Evolutionary conservation across 1,284 basidiomycete genomes (phyloP).

Genomic region (Ustilago crameri): DNA sequence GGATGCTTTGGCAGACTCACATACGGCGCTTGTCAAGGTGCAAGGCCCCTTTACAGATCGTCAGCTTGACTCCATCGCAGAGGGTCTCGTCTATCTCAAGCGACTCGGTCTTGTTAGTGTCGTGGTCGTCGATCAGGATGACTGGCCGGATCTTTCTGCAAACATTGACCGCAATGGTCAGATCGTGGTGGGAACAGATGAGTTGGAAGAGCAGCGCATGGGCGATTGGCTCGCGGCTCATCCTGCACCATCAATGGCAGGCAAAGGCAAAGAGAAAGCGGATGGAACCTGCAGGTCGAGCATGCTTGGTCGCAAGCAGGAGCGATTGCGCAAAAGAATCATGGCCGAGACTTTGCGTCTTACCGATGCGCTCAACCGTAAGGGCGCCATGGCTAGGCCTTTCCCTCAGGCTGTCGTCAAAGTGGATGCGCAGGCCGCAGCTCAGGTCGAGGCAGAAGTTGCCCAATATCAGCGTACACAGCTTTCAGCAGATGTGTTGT

Average conservation of each 20-base stretch:
- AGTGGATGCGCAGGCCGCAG: constrained; percentile 46
- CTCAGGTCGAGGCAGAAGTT: constrained; percentile 30
- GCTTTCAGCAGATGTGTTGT: constrained; percentile 15
- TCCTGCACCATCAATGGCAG: constrained; percentile 14
- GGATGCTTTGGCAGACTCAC: constrained; percentile 64
- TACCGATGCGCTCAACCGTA: constrained; percentile 82
- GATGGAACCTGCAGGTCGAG: constrained; percentile 12
- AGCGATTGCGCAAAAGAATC: constrained; percentile 75
- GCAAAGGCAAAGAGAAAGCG: constrained; percentile 28
- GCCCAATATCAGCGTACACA: constrained; percentile 19
- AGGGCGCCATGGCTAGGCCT: constrained; percentile 87
- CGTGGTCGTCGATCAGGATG: constrained; percentile 91
- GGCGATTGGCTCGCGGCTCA: constrained; percentile 55
- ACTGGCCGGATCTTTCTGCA: constrained; percentile 71
- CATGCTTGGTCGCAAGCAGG: constrained; percentile 42
- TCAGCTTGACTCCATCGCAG: constrained; percentile 91
- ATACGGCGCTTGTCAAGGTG: constrained; percentile 93
- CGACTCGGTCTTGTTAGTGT: constrained; percentile 94
- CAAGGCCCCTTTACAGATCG: constrained; percentile 96
- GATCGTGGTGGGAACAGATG: constrained; percentile 38
- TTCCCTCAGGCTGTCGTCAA: constrained; percentile 70
- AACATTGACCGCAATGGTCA: constrained; percentile 48
- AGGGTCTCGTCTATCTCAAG: constrained; percentile 92
- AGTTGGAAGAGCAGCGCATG: constrained; percentile 48
- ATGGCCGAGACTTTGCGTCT: constrained; percentile 74